phyloP scores from a whole-genome alignment of 768 basidiomycete species.

The Royoungia palumana region DNA sequence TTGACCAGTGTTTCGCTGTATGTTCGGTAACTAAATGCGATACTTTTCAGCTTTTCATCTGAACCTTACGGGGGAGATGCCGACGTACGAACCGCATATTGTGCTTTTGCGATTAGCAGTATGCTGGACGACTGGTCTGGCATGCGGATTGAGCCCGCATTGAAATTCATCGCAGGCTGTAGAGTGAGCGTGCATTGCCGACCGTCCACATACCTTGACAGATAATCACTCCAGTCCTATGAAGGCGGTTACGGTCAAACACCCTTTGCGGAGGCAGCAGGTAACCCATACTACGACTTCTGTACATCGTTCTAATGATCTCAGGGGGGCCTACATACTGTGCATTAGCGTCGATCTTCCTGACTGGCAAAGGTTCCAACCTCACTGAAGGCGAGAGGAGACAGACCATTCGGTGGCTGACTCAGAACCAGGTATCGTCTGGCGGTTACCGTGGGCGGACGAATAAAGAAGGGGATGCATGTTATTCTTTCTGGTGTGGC shows the following conservation, averaged over 20 bases:
- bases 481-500: constrained; percentile 96
- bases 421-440: constrained; percentile 56
- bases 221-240: constrained; percentile 57
- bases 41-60: constrained; percentile 57
- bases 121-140: constrained; percentile 81
- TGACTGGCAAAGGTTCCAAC: constrained; percentile 35
- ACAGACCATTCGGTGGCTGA: constrained; percentile 71
- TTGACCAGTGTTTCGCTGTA: constrained; percentile 10
- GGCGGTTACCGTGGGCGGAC: constrained; percentile 91
- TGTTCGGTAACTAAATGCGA: constrained; percentile 2
- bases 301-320: background rate
- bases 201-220: background rate
- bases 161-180: constrained; percentile 66
- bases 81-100: constrained; percentile 82
- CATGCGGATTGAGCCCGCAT: constrained; percentile 57
- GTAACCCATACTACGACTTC: constrained; percentile 37
- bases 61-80: constrained; percentile 66
- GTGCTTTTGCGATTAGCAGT: constrained; percentile 77
- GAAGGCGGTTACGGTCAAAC: constrained; percentile 91
- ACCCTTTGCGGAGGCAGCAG: constrained; percentile 81
- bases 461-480: constrained; percentile 85
- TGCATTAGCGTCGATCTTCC: constrained; percentile 70
- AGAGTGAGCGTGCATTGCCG: constrained; percentile 46
- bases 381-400: constrained; percentile 39
- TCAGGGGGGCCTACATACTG: constrained; percentile 94